Evolutionary conservation across 1,139 yeast genomes (phyloP), one percentile per base, ranked within the genome.

Genomic region (Hansenula sp.): DNA sequence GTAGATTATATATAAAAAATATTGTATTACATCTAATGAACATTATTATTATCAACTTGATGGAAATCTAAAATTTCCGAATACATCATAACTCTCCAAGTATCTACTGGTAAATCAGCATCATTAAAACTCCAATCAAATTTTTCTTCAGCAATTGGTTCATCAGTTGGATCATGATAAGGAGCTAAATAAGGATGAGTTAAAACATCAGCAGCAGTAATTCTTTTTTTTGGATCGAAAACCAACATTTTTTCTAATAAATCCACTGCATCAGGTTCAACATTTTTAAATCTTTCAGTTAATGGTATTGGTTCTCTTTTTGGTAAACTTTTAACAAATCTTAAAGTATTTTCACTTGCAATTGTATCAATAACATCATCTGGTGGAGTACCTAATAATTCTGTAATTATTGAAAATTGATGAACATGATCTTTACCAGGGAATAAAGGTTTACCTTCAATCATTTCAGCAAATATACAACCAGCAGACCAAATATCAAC

Each of bases 401-500:
- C 98, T 8, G 98, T 92, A 53, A 92, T 92, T 60, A 92, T 92
- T 28, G 95, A 84, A 60, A 94, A 92, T 69, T 92, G 99, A 64
- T 92, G 97, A 44, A 92, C 97, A 60, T 92, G 99, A 62, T 94
- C 98, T 62, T 88, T 89, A 38, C 99, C 99, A 1, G 98, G 98
- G 75, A 92, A 92, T 36, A 92, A 70, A 2, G 99, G 98, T 64
- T 89, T 90, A n/a, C 97, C 97, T 62, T 92, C 97, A 53, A 92
- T 86, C 96, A 94, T 92, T 64, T 92, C 99, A 12, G 97, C 95
- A 59, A 92, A 86, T 49, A 92, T 92, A 67, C 99, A 92, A 16
- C 97, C 99, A n/a, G 95, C 97, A 16, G 96, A 85, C 99, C 99
- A 92, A 56, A 92, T 85, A 63, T 92, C 99, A 32, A 94, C 98